Base-by-base conservation (phyloP, 169 alveolate species). In the Cryptosporidium bovis region DNA sequence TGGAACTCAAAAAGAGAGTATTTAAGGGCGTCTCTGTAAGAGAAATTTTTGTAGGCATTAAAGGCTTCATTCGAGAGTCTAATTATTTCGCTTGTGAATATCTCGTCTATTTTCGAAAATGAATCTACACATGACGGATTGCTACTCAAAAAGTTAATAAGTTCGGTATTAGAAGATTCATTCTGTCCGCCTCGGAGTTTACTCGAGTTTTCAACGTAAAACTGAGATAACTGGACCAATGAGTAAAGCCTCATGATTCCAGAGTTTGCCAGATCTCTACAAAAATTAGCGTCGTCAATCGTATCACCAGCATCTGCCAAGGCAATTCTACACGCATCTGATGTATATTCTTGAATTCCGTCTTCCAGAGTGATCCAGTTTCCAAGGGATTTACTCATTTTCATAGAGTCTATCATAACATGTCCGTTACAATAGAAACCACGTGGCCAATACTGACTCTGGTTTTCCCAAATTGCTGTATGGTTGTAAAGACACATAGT, bases 291-390 rank as follows among this genome's bases (percentile, higher is more conserved):
- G 91, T 98, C 99, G 83, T 97, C 99, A 24, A 96, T 84, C 6
- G 97, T 89, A 71, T 97, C 99, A 0, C 99, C 99, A 58, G 99
- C 99, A 91, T 98, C 99, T 48, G 99, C 99, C 50, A 97, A 91
- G 15, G 99, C 98, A 48, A 98, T 92, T 67, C 99, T 93, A 3
- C 99, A 95, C 18, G 99, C 99, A 87, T 97, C 99, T 71, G 99
- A 97, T 53, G 99, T 97, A 90, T 94, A 98, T 62, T 82, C 92
- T 33, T 93, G 92, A 65, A 97, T 92, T 55, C 97, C 95, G 48
- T 97, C 98, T 66, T 92, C 94, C 7, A 98, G 68, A 8, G 99
- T 97, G 60, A 97, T 87, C 94, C 98, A 98, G 92, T 98, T 98
- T 12, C 99, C 99, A 64, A 90, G 90, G 27, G 97, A 94, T 87